Conservation (phyloP, 495 filamentous ascomycete genomes). For the Umbilicaria muhlenbergii region DNA sequence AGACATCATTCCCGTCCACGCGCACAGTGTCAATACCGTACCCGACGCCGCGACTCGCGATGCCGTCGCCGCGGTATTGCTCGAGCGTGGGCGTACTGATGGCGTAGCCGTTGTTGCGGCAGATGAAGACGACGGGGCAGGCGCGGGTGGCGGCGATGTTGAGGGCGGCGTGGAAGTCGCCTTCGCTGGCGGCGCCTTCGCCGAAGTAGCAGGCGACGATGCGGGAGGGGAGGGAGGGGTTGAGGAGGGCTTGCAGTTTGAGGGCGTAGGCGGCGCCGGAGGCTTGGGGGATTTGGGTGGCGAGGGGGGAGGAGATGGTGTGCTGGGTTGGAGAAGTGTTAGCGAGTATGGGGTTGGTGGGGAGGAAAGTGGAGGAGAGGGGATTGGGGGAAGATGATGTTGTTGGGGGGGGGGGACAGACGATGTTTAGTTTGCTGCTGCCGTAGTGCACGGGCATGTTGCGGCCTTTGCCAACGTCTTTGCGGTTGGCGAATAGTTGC, state of each 20-base stretch:
- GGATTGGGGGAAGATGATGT: too few species aligned
- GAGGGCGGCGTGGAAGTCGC: constrained; percentile 92
- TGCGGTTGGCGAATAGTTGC: constrained; percentile 79
- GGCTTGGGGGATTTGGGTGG: constrained; percentile 92
- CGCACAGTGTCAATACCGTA: constrained; percentile 96
- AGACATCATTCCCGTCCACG: constrained; percentile 95
- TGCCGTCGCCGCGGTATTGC: constrained; percentile 94
- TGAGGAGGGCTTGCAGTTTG: constrained; percentile 65
- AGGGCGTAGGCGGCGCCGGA: constrained; percentile 87
- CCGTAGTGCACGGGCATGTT: constrained; percentile 99
- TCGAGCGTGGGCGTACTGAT: constrained; percentile 91
- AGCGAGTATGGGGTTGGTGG: neutral
- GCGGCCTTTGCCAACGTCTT: constrained; percentile 68
- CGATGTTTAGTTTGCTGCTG: constrained; percentile 64
- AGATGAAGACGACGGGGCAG: constrained; percentile 86
- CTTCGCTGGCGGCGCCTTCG: constrained; percentile 93
- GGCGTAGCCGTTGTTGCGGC: constrained; percentile 94
- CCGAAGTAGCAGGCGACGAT: constrained; percentile 88
- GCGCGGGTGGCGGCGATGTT: constrained; percentile 92
- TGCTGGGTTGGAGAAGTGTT: constrained; percentile 35
- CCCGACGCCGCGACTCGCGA: constrained; percentile 83
- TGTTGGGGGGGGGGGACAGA: constrained; percentile 28
- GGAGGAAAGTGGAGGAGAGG: neutral
- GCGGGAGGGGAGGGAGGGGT: constrained; percentile 47
- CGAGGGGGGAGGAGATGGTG: constrained; percentile 83